Evolutionary conservation across 2,329 filamentous ascomycete species (phyloP).

Genomic region (Cercospora janseana): DNA sequence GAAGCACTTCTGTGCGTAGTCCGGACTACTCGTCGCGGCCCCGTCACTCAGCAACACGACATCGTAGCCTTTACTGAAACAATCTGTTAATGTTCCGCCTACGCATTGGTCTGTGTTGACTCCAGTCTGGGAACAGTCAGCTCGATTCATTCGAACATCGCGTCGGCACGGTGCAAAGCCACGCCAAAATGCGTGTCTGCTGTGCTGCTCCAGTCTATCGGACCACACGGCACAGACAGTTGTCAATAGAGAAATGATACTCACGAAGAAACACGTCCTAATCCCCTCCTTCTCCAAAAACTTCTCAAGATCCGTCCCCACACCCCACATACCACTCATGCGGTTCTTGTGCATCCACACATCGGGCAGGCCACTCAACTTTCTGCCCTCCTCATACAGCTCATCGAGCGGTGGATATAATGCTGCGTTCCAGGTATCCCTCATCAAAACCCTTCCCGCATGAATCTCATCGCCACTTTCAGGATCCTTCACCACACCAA

Average conservation of each 20-base stretch:
- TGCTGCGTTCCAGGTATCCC: slow-evolving; percentile 57
- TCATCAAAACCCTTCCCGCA: slow-evolving; percentile 50
- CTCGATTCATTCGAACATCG: background rate
- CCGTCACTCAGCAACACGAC: slow-evolving; percentile 57
- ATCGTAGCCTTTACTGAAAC: slow-evolving; percentile 55
- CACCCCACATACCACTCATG: slow-evolving; percentile 57
- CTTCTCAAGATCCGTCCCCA: slow-evolving; percentile 44
- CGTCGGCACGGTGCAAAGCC: background rate
- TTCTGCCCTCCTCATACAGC: slow-evolving; percentile 37
- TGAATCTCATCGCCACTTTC: slow-evolving; percentile 45
- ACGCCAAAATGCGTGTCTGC: background rate
- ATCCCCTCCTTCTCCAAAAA: slow-evolving; percentile 44
- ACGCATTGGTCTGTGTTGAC: slow-evolving; percentile 65
- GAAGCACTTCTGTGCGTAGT: slow-evolving; percentile 38
- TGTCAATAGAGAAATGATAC: background rate
- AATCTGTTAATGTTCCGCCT: slow-evolving; percentile 55
- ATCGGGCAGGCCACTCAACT: slow-evolving; percentile 41
- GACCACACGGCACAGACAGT: background rate
- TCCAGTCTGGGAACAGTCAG: slow-evolving; percentile 39
- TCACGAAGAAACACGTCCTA: slow-evolving; percentile 52
- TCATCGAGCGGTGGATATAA: slow-evolving; percentile 50
- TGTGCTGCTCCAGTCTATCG: background rate
- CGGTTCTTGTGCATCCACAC: slow-evolving; percentile 57
- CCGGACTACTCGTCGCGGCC: slow-evolving; percentile 52
- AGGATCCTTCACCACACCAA: slow-evolving; percentile 33